phyloP scores from a whole-genome alignment of 73 alveolate genomes.

The Paramecium biaurelia region DNA sequence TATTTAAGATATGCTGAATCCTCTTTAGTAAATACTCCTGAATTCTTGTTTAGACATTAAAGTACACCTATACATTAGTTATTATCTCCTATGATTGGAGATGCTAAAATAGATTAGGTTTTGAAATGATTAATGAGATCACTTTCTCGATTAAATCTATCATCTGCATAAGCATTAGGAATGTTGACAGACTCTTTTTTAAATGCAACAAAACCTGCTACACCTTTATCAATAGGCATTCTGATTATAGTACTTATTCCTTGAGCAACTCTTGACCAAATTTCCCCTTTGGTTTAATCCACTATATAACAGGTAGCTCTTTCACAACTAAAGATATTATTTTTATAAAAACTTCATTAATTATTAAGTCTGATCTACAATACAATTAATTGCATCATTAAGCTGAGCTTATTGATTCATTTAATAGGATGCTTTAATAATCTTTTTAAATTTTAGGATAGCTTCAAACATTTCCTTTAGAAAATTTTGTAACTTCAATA shows the following conservation, averaged over 20 bases:
- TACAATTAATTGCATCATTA: conserved; percentile 65
- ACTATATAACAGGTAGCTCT: conserved; percentile 75
- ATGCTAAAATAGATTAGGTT: conserved; percentile 67
- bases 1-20: conserved; percentile 61
- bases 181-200: conserved; percentile 62
- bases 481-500: too few relatives aligned
- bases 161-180: conserved; percentile 71
- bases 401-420: conserved; percentile 46
- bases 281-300: conserved; percentile 81
- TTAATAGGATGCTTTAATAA: conserved; percentile 50
- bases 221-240: conserved; percentile 73
- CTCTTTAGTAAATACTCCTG: conserved; percentile 61
- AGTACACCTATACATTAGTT: conserved; percentile 57
- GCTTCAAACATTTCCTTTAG: conserved; percentile 23
- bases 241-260: conserved; percentile 72
- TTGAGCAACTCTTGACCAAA: conserved; percentile 82
- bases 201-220: conserved; percentile 71
- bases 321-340: conserved; percentile 71
- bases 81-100: conserved; percentile 64
- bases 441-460: conserved; percentile 40
- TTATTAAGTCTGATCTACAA: conserved; percentile 62
- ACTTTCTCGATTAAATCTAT: conserved; percentile 72
- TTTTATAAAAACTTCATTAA: neutral
- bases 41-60: conserved; percentile 57
- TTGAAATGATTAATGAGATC: conserved; percentile 64